phyloP scores from a whole-genome alignment of 177 flowering plant genomes.

The Vitis hybrid region DNA sequence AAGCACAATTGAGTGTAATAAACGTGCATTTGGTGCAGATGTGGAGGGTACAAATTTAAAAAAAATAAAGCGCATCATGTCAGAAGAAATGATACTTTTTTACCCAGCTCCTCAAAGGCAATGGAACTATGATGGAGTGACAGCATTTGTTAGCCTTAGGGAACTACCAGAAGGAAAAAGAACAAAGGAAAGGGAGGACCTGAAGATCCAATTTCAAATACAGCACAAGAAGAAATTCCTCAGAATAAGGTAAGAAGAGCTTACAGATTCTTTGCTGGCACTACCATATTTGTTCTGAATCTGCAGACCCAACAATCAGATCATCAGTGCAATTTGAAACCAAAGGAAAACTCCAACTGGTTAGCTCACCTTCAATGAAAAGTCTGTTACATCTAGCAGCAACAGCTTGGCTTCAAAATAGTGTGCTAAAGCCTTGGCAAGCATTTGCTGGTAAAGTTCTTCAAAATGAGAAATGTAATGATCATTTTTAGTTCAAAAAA shows the following conservation, averaged over 20 bases:
- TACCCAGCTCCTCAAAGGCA: too few species aligned
- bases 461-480: slow-evolving; percentile 17
- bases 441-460: slow-evolving; percentile 97
- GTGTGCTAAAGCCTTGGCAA: slow-evolving; percentile 94
- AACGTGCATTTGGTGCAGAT: not conserved
- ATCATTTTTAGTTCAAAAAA: slow-evolving; percentile 1
- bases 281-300: slow-evolving; percentile 84
- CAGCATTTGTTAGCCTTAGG: too few species aligned
- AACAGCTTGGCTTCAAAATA: slow-evolving; percentile 87
- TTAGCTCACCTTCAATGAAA: slow-evolving; percentile 71
- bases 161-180: too few species aligned
- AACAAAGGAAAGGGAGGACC: too few species aligned
- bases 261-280: slow-evolving; percentile 60
- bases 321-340: too few species aligned
- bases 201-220: too few species aligned
- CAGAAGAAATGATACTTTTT: too few species aligned
- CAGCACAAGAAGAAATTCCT: not conserved
- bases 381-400: slow-evolving; percentile 78
- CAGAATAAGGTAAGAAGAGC: slow-evolving; percentile 20
- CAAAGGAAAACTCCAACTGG: too few species aligned
- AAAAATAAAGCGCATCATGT: too few species aligned
- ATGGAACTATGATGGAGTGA: too few species aligned
- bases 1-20: not conserved
- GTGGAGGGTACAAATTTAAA: not conserved
- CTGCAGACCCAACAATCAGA: slow-evolving; percentile 36